Evolutionary conservation across 1,284 basidiomycete genomes (phyloP), one percentile per base, ranked within the genome.

Genomic region (Ustilago tritici): DNA sequence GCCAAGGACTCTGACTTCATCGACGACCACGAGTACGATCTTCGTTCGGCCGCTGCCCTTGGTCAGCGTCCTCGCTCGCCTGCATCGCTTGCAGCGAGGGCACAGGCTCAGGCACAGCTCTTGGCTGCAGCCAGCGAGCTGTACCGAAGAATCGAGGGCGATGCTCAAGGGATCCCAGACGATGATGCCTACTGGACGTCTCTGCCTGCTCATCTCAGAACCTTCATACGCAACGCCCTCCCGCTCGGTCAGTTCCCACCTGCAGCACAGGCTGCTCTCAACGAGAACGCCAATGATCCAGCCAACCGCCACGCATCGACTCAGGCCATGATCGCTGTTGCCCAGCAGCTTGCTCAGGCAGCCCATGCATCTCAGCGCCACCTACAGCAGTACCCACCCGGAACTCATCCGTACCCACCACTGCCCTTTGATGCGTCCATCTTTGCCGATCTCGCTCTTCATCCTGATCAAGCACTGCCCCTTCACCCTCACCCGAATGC

Each of bases 171-270:
- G 12, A 80, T 85, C 31, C 82, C 80, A 32, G 87, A 88, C 62
- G 89, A 90, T 70, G 90, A 90, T 72, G 88, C 89, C 7, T 90
- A 90, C 83, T 90, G 90, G 90, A 88, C 89, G 5, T 89, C 88
- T 14, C 83, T 90, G 3, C 89, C 89, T 0, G 86, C 88, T 11
- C 89, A 90, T 81, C 85, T 90, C 19, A 86, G 89, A 53, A 88
- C 89, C 50, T 90, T 90, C 78, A 90, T 90, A 54, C 86, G 89
- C 61, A 89, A 89, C 64, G 89, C 89, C 15, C 87, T 90, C 3
- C 90, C 90, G 1, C 76, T 86, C 28, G 84, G 83, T 35, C 84
- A 84, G 47, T 79, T 85, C 49, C 81, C 81, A 50, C 62, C 82
- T 19, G 61, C 78, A 4, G 74, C 73, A 7, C 67, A 76, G 47